Percentiles rank a stretch among this genome's conserved stretches.
Conservation (phyloP, 441 rosid species). For the Caryocar brasiliense region DNA sequence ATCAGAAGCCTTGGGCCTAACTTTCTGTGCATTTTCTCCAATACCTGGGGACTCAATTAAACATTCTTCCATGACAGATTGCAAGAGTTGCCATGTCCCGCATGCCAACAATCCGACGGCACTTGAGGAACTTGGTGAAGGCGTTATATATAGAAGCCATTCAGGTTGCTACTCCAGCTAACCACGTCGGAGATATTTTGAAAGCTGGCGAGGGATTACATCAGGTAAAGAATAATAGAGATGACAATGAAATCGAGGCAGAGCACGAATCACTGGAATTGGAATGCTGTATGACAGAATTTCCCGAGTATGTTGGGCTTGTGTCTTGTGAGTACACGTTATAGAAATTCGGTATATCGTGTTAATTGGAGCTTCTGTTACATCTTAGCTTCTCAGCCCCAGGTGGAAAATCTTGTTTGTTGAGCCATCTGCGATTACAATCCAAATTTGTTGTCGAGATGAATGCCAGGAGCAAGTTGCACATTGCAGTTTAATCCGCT, state of each 20-base stretch:
- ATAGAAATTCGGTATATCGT: no score
- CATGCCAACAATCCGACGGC: conserved; percentile 63
- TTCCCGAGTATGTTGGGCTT: neutral
- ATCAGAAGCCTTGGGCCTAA: no score
- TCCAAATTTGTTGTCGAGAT: no score
- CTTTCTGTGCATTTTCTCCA: no score
- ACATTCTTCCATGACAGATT: conserved; percentile 26
- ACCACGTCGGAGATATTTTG: conserved; percentile 30
- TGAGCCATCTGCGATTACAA: no score
- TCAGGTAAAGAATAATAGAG: neutral
- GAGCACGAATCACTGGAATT: neutral
- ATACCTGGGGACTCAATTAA: no score
- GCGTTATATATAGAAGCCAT: conserved; percentile 48
- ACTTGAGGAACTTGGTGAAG: conserved; percentile 55
- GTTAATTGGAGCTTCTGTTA: no score
- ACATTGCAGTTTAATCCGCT: no score
- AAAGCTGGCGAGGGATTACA: conserved; percentile 9
- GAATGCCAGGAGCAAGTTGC: no score
- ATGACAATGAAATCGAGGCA: conserved; percentile 7
- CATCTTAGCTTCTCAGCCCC: no score
- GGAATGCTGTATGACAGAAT: conserved; percentile 5
- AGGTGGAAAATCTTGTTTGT: no score
- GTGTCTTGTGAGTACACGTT: no score
- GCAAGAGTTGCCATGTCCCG: conserved; percentile 63
- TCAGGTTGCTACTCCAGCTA: conserved; percentile 31